Conservation (phyloP, 2,329 filamentous ascomycete genomes). For the Biscogniauxia sp. region DNA sequence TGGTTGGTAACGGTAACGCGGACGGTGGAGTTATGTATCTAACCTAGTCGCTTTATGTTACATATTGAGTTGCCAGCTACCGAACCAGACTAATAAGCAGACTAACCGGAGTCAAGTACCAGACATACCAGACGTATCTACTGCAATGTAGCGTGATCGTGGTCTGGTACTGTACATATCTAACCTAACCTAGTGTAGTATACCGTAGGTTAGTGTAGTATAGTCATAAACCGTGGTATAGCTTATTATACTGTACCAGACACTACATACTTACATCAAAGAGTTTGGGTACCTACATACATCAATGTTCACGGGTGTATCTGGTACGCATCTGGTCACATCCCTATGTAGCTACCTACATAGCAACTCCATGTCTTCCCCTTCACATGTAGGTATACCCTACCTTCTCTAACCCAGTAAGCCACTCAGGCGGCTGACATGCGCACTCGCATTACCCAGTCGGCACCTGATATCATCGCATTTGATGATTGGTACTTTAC, state of each 20-base stretch:
- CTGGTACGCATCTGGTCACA: not conserved
- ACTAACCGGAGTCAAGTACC: too few relatives aligned
- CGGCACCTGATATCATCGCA: slow-evolving; percentile 20
- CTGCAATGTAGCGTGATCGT: too few relatives aligned
- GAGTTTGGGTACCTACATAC: not conserved
- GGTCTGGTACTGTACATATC: too few relatives aligned
- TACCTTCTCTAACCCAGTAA: not conserved
- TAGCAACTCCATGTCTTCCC: slow-evolving; percentile 2
- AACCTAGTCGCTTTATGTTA: slow-evolving; percentile 4
- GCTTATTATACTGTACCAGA: too few relatives aligned
- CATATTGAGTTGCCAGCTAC: not conserved
- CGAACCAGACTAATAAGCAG: too few relatives aligned
- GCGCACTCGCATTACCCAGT: slow-evolving; percentile 20
- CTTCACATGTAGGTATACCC: not conserved
- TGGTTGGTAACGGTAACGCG: slow-evolving; percentile 11
- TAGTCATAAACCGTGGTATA: too few relatives aligned
- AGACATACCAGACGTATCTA: too few relatives aligned
- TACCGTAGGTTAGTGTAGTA: too few relatives aligned
- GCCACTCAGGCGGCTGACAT: slow-evolving; percentile 14
- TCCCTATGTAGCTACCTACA: not conserved
- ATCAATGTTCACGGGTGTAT: too few relatives aligned
- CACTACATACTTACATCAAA: too few relatives aligned
- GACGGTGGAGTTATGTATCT: slow-evolving; percentile 11
- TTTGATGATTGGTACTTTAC: not conserved
- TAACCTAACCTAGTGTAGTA: too few relatives aligned